Base-by-base conservation (phyloP, 306 rosid species). In the Heteromeles arbutifolia region DNA sequence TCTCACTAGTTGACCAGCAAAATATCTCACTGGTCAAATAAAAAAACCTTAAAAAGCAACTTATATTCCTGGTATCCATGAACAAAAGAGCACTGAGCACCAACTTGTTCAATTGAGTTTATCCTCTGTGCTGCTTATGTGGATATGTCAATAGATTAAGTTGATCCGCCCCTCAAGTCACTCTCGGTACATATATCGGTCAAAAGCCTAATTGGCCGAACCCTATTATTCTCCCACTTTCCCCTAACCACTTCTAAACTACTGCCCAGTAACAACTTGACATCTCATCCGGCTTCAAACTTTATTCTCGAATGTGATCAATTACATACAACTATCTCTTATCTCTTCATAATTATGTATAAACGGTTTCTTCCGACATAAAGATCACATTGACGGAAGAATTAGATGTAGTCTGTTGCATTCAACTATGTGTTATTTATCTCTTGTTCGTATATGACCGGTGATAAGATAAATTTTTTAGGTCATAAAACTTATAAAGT, bases 51-150 rank as follows among this genome's bases (percentile, higher is more conserved):
- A 25, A 65, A 76, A 29, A 34, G 21, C 19, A 37, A 8, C 64
- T 25, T 37, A 52, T 65, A 34, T 75, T 26, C 67, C 6, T 31
- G 44, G 64, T 18, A 43, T 59, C 8, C 41, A 41, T 65, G 77
- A 53, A 45, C 41, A 56, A 41, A 14, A 56, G 37, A 68, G 78
- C 78, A 67, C 74, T 29, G 32, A 22, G 67, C 74, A 22, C 78
- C 32, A 72, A n/a, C 14, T 22, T 64, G 26, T 54, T 63, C 57
- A 65, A 65, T 19, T 65, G 24, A n/a, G 25, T 50, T 37, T 39
- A 57, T 57, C 62, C 28, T 3, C 28, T 57, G 62, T n/a, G 26
- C 62, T 9, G 26, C 54, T 9, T 22, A 21, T n/a, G 62, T n/a
- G 25, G 25, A 12, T 4, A 2, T 37, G 76, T 37, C 25, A 57